These are phyloP conservation scores for Cladorrhinum samala DNA, from an alignment of 495 filamentous ascomycete species.

Conservation along the genomic window DNA sequence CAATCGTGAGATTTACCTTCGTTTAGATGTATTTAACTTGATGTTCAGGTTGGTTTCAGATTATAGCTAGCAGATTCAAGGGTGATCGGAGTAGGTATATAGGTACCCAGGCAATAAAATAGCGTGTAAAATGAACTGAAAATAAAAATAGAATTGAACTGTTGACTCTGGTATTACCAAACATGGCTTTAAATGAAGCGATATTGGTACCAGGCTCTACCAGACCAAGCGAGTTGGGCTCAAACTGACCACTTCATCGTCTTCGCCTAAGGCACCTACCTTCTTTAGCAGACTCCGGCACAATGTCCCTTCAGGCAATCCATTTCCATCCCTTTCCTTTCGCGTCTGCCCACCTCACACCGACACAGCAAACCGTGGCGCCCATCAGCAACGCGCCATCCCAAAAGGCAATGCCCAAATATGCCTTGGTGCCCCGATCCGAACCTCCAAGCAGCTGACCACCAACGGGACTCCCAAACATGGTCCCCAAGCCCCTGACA, in stretches of 20 bases:
- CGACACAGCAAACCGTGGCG: constrained; percentile 26
- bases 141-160: neutral
- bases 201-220: neutral
- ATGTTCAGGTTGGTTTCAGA: too few species aligned
- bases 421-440: constrained; percentile 16
- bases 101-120: neutral
- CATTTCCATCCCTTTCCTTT: constrained; percentile 31
- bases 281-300: too few species aligned
- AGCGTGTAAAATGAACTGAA: neutral
- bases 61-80: too few species aligned
- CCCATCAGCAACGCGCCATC: constrained; percentile 31
- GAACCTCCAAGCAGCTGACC: constrained; percentile 32
- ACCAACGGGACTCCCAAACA: constrained; percentile 49
- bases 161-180: neutral
- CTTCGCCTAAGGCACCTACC: too few species aligned
- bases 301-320: constrained; percentile 29
- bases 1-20: too few species aligned
- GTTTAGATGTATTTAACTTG: too few species aligned
- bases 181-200: neutral
- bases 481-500: constrained; percentile 47
- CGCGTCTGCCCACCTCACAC: constrained; percentile 34
- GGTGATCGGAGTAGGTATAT: neutral
- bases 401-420: constrained; percentile 29
- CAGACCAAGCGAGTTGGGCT: neutral
- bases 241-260: too few species aligned